Percentiles rank a stretch among this genome's conserved stretches.
Evolutionary conservation across 345 rosid species (phyloP).

Genomic region (Cardamine resedifolia): DNA sequence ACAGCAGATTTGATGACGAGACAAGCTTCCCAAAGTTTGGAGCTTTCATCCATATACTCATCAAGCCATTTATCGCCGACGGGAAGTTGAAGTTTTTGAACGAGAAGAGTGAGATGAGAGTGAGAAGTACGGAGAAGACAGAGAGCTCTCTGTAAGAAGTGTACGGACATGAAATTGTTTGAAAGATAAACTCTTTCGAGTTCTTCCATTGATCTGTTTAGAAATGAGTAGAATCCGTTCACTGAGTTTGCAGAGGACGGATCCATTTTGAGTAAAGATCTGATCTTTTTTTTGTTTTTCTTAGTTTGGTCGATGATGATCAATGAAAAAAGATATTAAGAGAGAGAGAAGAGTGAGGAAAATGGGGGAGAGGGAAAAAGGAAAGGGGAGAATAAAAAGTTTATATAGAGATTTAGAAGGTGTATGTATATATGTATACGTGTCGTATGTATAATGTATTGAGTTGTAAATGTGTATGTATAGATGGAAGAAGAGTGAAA

Average conservation of each 20-base stretch:
- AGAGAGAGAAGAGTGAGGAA: conserved; percentile 33
- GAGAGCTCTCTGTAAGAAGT: conserved; percentile 83
- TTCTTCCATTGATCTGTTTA: conserved; percentile 89
- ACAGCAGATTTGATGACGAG: conserved; percentile 83
- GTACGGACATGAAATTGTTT: conserved; percentile 73
- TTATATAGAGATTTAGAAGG: conserved; percentile 27
- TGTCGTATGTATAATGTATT: background rate
- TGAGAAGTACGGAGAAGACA: conserved; percentile 85
- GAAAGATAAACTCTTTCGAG: conserved; percentile 76
- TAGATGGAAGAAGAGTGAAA: conserved; percentile 50
- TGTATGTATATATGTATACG: background rate
- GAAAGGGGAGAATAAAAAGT: conserved; percentile 20
- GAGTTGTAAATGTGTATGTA: background rate
- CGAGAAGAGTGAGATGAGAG: conserved; percentile 73
- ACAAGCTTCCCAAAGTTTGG: conserved; percentile 95
- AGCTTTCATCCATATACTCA: conserved; percentile 98
- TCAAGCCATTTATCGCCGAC: conserved; percentile 98
- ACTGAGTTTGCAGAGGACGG: conserved; percentile 73
- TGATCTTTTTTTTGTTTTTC: conserved; percentile 2
- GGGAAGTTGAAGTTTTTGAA: conserved; percentile 86
- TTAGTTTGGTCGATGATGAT: conserved; percentile 18
- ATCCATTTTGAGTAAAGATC: conserved; percentile 56
- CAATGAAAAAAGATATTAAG: conserved; percentile 15
- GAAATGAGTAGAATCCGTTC: conserved; percentile 80
- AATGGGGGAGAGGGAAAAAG: conserved; percentile 32